These are phyloP conservation scores for Tulasnella sp. DNA, from an alignment of 768 basidiomycete genomes.

Conservation along the genomic window DNA sequence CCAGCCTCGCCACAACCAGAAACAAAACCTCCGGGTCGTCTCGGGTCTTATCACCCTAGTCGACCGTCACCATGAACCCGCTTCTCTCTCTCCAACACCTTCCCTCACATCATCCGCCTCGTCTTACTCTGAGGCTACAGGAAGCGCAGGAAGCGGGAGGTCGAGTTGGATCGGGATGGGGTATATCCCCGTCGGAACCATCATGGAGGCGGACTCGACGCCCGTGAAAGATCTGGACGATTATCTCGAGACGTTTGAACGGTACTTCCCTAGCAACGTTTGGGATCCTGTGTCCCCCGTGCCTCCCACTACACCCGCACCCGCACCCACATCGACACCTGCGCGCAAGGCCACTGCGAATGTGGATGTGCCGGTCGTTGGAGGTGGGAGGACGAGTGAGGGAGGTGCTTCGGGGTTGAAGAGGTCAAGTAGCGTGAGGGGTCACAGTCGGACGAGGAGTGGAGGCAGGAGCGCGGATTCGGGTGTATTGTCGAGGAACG, in stretches of 20 bases:
- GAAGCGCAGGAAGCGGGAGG: not conserved
- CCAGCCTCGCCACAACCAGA: not conserved
- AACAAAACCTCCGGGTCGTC: no score
- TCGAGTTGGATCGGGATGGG: not conserved
- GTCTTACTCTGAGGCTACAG: not conserved
- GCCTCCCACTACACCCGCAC: no score
- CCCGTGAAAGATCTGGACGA: constrained; percentile 11
- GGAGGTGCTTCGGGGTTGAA: no score
- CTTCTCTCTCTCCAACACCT: constrained; percentile 1
- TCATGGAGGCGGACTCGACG: not conserved
- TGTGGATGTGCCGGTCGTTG: no score
- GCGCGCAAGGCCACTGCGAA: no score
- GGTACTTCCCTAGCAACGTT: constrained; percentile 10
- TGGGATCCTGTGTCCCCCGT: not conserved
- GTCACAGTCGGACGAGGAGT: no score
- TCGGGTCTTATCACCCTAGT: not conserved
- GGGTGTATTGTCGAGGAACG: no score
- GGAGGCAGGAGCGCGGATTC: no score
- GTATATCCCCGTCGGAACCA: constrained; percentile 8
- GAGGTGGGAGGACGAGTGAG: no score
- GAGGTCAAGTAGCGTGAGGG: no score
- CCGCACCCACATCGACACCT: no score
- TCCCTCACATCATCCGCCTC: constrained; percentile 6
- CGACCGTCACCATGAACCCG: not conserved
- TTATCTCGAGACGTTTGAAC: constrained; percentile 12